These are phyloP conservation scores for Ophiostoma quercus DNA, from an alignment of 2,329 filamentous ascomycete species.

Conservation along the genomic window DNA sequence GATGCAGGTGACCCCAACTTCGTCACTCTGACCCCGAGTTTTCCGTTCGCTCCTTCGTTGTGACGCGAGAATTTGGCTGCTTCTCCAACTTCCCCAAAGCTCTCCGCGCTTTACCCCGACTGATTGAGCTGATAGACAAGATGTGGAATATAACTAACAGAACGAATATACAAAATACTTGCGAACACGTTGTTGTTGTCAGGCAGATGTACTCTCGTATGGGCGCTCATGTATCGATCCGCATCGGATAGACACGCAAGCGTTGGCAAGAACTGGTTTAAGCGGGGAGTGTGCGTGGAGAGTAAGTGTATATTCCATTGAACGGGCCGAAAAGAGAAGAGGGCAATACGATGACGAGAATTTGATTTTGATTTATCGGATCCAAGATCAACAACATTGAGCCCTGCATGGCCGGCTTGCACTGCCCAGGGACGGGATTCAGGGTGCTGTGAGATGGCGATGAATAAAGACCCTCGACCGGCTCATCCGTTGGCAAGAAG, in stretches of 20 bases:
- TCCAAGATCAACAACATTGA: background rate
- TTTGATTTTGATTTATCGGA: background rate
- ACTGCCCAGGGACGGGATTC: background rate
- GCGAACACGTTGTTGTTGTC: background rate
- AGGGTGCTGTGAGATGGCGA: background rate
- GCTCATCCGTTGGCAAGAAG: no score
- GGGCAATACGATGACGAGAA: no score
- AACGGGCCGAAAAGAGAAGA: background rate
- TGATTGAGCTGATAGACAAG: background rate
- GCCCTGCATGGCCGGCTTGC: background rate
- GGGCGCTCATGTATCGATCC: background rate
- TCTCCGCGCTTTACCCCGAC: slow-evolving; percentile 4
- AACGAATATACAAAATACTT: background rate
- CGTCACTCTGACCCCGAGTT: background rate
- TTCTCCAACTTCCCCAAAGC: slow-evolving; percentile 8
- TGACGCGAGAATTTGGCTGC: background rate
- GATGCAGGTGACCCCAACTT: background rate
- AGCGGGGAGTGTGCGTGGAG: slow-evolving; percentile 7
- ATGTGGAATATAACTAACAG: background rate
- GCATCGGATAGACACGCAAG: slow-evolving; percentile 5
- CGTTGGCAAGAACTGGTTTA: background rate
- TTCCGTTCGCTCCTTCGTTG: background rate
- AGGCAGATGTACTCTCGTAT: background rate
- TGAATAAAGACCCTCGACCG: background rate
- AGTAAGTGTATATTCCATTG: background rate